Evolutionary conservation across 306 rosid species (phyloP).

Genomic region (cucumber (Cucumis sativus)): DNA sequence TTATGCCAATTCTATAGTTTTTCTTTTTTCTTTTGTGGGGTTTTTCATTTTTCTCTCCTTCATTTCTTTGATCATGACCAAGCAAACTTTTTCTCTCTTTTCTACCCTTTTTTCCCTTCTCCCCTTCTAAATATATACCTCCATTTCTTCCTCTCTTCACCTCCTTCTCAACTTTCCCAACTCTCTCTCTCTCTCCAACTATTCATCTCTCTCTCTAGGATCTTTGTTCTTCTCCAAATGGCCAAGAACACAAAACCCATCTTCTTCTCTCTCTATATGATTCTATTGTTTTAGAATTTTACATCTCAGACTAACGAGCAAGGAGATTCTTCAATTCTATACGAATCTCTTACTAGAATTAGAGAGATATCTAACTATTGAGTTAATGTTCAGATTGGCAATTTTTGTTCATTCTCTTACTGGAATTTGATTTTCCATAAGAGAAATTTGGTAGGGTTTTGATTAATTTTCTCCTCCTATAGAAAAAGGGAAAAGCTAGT

Average conservation of each 20-base stretch:
- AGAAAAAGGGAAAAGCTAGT: background rate
- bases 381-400: background rate
- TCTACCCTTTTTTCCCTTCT: background rate
- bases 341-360: background rate
- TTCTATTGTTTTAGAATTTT: background rate
- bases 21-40: background rate
- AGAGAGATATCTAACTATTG: background rate
- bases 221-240: background rate
- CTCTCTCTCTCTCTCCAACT: background rate
- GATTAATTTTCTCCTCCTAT: background rate
- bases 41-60: background rate
- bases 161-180: background rate
- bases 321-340: background rate
- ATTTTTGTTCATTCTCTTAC: too few relatives aligned
- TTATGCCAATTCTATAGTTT: background rate
- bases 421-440: background rate
- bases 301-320: background rate
- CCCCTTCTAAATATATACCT: conserved; percentile 3
- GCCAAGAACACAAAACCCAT: background rate
- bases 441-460: background rate
- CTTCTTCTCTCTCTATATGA: background rate
- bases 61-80: conserved; percentile 8
- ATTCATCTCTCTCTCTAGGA: background rate
- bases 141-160: conserved; percentile 1
- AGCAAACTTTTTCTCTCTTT: background rate